phyloP scores from a whole-genome alignment of 768 basidiomycete genomes.

The Leccinum obscurum region DNA sequence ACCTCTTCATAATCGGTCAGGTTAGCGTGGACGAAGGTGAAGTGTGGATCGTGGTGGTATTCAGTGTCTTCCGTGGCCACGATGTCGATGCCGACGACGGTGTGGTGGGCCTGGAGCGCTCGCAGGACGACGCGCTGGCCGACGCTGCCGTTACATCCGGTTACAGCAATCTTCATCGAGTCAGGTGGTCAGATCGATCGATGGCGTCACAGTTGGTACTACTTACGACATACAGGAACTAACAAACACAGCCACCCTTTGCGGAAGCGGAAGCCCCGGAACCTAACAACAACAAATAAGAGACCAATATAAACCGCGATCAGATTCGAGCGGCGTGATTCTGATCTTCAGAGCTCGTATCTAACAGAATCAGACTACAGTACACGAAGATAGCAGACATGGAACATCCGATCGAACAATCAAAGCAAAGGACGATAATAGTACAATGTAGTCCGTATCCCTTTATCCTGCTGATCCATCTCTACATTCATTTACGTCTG shows the following conservation, averaged over 20 bases:
- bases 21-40: slow-evolving; percentile 48
- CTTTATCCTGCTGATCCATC: neutral
- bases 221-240: no score
- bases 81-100: slow-evolving; percentile 55
- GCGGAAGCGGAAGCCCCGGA: no score
- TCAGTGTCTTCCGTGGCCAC: slow-evolving; percentile 19
- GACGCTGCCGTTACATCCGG: slow-evolving; percentile 60
- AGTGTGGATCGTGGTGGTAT: slow-evolving; percentile 31
- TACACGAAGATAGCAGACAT: neutral
- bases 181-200: no score
- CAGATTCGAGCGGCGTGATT: no score
- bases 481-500: no score
- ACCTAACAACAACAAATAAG: no score
- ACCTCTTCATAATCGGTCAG: slow-evolving; percentile 49
- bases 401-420: neutral
- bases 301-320: no score
- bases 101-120: slow-evolving; percentile 47
- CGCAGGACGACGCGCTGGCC: slow-evolving; percentile 51
- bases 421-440: neutral
- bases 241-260: no score
- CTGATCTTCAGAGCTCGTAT: no score
- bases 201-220: no score
- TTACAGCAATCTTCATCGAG: slow-evolving; percentile 54
- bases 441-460: neutral
- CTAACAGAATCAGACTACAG: no score